phyloP scores from a whole-genome alignment of 306 rosid genomes.

The Lupinus albus region DNA sequence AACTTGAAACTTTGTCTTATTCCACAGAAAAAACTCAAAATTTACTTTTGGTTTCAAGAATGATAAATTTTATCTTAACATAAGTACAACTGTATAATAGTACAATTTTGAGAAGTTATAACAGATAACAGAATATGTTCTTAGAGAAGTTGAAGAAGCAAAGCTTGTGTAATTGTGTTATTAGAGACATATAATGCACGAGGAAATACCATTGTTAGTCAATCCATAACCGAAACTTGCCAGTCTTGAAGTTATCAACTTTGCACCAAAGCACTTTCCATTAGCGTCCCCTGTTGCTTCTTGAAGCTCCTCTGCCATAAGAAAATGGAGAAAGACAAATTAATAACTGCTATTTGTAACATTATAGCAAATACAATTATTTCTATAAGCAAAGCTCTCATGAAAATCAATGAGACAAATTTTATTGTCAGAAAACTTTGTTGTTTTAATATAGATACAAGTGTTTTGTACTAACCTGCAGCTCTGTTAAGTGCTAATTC shows the following conservation, averaged over 20 bases:
- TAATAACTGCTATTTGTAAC: neutral
- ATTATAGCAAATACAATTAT: no score
- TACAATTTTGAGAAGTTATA: no score
- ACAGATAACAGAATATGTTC: no score
- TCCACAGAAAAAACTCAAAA: no score
- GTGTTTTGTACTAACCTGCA: constrained; percentile 44
- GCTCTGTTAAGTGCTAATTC: constrained; percentile 39
- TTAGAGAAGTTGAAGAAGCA: no score
- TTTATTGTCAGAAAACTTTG: neutral
- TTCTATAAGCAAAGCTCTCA: neutral
- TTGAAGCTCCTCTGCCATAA: constrained; percentile 55
- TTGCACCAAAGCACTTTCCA: constrained; percentile 58
- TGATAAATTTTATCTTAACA: no score
- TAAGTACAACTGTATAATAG: no score
- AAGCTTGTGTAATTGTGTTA: neutral
- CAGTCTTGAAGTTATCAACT: constrained; percentile 39
- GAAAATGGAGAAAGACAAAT: neutral
- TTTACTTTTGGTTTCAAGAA: no score
- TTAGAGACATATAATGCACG: neutral
- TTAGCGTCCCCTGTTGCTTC: constrained; percentile 50
- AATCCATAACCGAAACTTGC: constrained; percentile 53
- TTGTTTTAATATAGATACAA: neutral
- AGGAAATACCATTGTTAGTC: constrained; percentile 52
- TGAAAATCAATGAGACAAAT: neutral
- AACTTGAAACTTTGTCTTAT: no score